A percentile compares a stretch with the other conserved stretches of the same genome.
phyloP scores from a whole-genome alignment of 345 rosid genomes.

The Acer campestre region DNA sequence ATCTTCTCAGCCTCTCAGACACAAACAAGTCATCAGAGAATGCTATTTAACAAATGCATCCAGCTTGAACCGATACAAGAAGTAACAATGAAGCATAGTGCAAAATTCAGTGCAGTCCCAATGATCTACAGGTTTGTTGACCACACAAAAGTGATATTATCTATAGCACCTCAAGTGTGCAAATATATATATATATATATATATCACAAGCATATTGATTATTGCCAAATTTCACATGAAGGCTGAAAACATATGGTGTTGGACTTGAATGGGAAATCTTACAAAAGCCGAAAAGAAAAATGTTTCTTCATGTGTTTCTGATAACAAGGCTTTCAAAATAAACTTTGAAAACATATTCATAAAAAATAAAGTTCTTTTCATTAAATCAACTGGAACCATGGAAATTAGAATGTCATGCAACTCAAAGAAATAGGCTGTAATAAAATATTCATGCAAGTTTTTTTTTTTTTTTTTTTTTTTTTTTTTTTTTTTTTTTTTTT shows the following conservation, averaged over 20 bases:
- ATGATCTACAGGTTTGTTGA: neutral
- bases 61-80: neutral
- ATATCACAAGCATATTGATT: neutral
- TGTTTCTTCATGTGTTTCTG: neutral
- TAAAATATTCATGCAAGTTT: neutral
- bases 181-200: neutral
- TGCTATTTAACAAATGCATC: neutral
- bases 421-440: neutral
- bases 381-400: too few relatives aligned
- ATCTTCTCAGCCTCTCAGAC: neutral
- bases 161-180: neutral
- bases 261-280: neutral
- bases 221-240: neutral
- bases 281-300: neutral
- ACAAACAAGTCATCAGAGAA: neutral
- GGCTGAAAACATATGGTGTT: neutral
- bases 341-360: neutral
- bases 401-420: neutral
- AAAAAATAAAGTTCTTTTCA: too few relatives aligned
- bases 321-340: neutral
- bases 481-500: neutral
- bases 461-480: too few relatives aligned
- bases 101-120: neutral
- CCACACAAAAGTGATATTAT: neutral
- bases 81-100: neutral